Evolutionary conservation across 306 rosid species (phyloP), one percentile per base, ranked within the genome.

Genomic region (Abrus pulchellus): DNA sequence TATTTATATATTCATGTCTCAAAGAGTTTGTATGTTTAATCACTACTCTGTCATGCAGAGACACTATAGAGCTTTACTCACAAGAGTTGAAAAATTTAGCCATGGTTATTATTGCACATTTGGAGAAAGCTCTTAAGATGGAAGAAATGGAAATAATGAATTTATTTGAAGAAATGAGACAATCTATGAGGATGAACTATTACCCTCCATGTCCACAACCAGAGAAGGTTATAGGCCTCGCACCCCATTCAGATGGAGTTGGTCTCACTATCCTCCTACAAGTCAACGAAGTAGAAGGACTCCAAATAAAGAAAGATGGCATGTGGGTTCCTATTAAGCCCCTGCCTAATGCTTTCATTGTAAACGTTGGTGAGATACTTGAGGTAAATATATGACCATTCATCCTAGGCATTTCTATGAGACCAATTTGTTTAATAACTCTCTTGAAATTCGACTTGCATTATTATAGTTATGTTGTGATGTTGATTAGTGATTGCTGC

Each of bases 141-240:
- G 40, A 36, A 36, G 40, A 36, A 36, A 36, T 36, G 40, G 40
- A 36, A 36, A 36, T 36, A 36, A 2, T 36, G 40, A 77, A 68
- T 45, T 6, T 74, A 40, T 75, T 80, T 67, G 81, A 77, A 72
- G 81, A 61, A 1, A 74, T 63, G 27, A 1, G 9, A 0, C 85
- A 80, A 28, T 0, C 66, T 1, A 60, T 80, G 85, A 86, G 85
- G 75, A 83, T 80, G 90, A 86, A 77, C 55, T 77, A 86, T 47
- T 86, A 80, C 74, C 87, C 89, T 11, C 85, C 85, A 43, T 76
- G 83, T 60, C 81, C 85, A 32, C 75, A 83, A 32, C 83, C 87
- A 3, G 79, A 86, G 1, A 64, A 72, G 43, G 87, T 74, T 10
- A 76, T 72, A 27, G 87, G 85, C 27, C 71, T 86, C 40, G 66